A percentile compares a stretch with the other conserved stretches of the same genome.
Conservation (phyloP, 1,284 basidiomycete genomes). For the Puccinia hordei region DNA sequence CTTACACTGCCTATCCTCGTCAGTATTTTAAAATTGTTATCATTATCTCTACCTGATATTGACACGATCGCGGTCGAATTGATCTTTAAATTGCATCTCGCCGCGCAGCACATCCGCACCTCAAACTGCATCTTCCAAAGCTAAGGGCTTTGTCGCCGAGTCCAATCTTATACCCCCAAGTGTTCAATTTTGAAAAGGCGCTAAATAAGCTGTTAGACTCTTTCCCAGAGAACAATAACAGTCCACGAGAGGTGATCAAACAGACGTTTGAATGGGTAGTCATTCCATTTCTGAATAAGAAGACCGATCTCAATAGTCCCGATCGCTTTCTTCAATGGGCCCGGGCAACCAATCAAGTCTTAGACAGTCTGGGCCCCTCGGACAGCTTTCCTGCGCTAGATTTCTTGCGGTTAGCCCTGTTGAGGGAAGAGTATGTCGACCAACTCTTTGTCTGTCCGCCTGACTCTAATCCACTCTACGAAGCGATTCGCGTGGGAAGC, state of each 20-base stretch:
- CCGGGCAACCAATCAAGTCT: slow-evolving; percentile 47
- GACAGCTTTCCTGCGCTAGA: slow-evolving; percentile 56
- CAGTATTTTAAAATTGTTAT: slow-evolving; percentile 20
- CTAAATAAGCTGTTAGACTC: slow-evolving; percentile 50
- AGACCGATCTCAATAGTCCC: slow-evolving; percentile 32
- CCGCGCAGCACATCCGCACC: slow-evolving; percentile 54
- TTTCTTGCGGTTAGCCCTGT: slow-evolving; percentile 54
- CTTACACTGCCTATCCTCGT: slow-evolving; percentile 56
- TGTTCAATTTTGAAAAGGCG: slow-evolving; percentile 53
- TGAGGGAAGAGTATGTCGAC: slow-evolving; percentile 52
- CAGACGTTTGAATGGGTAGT: slow-evolving; percentile 51
- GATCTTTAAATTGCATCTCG: not conserved
- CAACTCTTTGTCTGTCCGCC: slow-evolving; percentile 41
- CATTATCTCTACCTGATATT: too few species aligned
- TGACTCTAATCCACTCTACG: slow-evolving; percentile 42
- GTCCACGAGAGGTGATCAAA: slow-evolving; percentile 30
- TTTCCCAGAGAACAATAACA: not conserved
- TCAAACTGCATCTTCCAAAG: slow-evolving; percentile 52
- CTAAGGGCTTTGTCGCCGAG: slow-evolving; percentile 52
- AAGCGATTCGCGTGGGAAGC: slow-evolving; percentile 31
- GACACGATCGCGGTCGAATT: not conserved
- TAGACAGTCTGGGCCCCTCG: slow-evolving; percentile 17
- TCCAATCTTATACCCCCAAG: slow-evolving; percentile 53
- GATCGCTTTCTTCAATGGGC: slow-evolving; percentile 37
- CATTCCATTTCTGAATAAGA: slow-evolving; percentile 50